Evolutionary conservation across 345 rosid species (phyloP).

Genomic region (Aquilaria sinensis): DNA sequence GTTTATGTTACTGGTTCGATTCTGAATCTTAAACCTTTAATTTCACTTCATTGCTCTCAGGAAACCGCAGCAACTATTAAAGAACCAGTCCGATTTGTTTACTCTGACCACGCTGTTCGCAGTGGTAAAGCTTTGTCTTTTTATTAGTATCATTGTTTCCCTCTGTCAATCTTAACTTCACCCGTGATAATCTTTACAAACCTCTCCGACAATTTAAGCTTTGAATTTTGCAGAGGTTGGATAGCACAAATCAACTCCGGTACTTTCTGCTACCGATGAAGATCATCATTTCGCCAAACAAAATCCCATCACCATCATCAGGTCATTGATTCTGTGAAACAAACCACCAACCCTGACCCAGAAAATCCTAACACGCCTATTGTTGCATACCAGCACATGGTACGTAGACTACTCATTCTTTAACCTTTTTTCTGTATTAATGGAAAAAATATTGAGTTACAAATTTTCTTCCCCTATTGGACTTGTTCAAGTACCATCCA

Average conservation of each 20-base stretch:
- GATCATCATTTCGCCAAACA: slow-evolving; percentile 34
- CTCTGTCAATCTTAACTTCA: neutral
- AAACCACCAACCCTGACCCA: slow-evolving; percentile 1
- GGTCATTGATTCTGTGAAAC: slow-evolving; percentile 33
- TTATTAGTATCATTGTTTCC: no score
- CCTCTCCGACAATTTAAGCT: slow-evolving; percentile 18
- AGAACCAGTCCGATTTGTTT: slow-evolving; percentile 55
- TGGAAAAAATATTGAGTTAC: neutral
- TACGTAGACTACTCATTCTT: neutral
- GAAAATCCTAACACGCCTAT: neutral
- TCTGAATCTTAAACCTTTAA: slow-evolving; percentile 22
- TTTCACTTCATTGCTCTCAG: slow-evolving; percentile 23
- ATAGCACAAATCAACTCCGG: slow-evolving; percentile 71
- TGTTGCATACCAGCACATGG: neutral
- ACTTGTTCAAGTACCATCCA: neutral
- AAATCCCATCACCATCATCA: slow-evolving; percentile 53
- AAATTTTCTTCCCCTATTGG: neutral
- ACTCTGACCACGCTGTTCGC: slow-evolving; percentile 25
- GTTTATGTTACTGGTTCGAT: neutral
- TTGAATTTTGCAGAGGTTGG: slow-evolving; percentile 23
- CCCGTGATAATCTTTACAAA: neutral
- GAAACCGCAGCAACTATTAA: slow-evolving; percentile 44
- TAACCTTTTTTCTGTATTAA: neutral
- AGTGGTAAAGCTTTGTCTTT: neutral
- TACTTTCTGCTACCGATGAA: slow-evolving; percentile 53